These are phyloP conservation scores for Apiospora phragmitis DNA, from an alignment of 2,329 filamentous ascomycete species.

Conservation along the genomic window DNA sequence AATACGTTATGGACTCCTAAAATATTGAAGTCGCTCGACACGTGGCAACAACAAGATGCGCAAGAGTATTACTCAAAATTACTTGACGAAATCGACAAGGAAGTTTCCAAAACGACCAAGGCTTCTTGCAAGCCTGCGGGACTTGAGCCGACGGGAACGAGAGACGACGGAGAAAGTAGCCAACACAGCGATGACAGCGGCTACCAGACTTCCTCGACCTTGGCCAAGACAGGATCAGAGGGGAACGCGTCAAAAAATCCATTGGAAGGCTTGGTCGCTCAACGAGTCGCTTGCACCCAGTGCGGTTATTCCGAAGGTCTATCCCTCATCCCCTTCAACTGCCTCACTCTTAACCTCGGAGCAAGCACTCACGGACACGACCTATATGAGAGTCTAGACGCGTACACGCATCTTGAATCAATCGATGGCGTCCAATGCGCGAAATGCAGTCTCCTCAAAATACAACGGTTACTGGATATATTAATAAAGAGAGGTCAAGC, in stretches of 20 bases:
- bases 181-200: slow-evolving; percentile 58
- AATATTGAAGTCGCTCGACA: slow-evolving; percentile 87
- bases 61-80: slow-evolving; percentile 96
- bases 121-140: slow-evolving; percentile 35
- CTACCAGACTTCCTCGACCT: slow-evolving; percentile 48
- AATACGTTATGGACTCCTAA: slow-evolving; percentile 78
- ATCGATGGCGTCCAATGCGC: slow-evolving; percentile 90
- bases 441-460: slow-evolving; percentile 79
- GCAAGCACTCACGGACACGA: slow-evolving; percentile 62
- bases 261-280: slow-evolving; percentile 82
- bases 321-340: slow-evolving; percentile 91
- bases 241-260: slow-evolving; percentile 63
- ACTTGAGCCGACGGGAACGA: slow-evolving; percentile 38
- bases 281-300: slow-evolving; percentile 81
- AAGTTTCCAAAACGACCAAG: slow-evolving; percentile 56
- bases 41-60: slow-evolving; percentile 94
- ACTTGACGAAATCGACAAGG: slow-evolving; percentile 80
- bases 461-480: slow-evolving; percentile 42
- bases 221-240: slow-evolving; percentile 37
- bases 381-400: slow-evolving; percentile 76
- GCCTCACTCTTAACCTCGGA: slow-evolving; percentile 81
- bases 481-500: slow-evolving; percentile 39
- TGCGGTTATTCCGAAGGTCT: slow-evolving; percentile 89
- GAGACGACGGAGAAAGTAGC: slow-evolving; percentile 42
- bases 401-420: slow-evolving; percentile 80